Percentiles rank a stretch among this genome's conserved stretches.
Evolutionary conservation across 192 early-diverging fungal species (phyloP).

Genomic region (Haplosporangium gracile): DNA sequence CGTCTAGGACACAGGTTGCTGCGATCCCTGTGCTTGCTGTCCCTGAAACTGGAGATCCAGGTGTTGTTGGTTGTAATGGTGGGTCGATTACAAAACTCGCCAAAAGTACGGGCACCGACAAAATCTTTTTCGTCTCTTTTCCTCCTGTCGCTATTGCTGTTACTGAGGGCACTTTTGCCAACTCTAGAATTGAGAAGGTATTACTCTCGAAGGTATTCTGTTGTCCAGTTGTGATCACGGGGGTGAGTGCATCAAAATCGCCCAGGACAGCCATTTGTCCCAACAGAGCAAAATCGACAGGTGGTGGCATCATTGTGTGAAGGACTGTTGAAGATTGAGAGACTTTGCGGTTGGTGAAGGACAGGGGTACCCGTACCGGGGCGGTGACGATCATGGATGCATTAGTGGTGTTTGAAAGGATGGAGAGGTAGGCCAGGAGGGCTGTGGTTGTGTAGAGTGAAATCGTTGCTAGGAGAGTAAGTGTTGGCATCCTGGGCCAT

Average conservation of each 20-base stretch:
- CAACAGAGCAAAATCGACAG: slow-evolving; percentile 35
- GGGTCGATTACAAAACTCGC: slow-evolving; percentile 30
- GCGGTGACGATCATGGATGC: not conserved
- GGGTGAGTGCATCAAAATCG: slow-evolving; percentile 46
- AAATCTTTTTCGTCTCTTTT: not conserved
- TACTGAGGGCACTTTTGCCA: slow-evolving; percentile 1
- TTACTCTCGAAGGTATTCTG: slow-evolving; percentile 39
- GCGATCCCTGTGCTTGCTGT: slow-evolving; percentile 14
- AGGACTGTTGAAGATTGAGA: not conserved
- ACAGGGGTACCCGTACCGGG: slow-evolving; percentile 4
- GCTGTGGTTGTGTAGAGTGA: not conserved
- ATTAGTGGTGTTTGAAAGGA: not conserved
- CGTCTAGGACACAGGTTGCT: slow-evolving; percentile 36
- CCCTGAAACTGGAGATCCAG: not conserved
- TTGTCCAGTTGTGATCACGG: slow-evolving; percentile 24
- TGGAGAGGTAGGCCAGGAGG: not conserved
- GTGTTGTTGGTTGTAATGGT: not conserved
- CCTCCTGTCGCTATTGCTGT: not conserved
- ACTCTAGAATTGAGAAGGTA: slow-evolving; percentile 41
- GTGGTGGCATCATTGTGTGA: slow-evolving; percentile 16
- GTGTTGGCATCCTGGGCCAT: not conserved
- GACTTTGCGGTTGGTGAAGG: slow-evolving; percentile 13
- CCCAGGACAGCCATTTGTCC: slow-evolving; percentile 46
- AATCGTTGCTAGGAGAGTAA: not conserved
- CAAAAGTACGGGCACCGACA: slow-evolving; percentile 37